Evolutionary conservation across 805 yeast genomes (phyloP).

Genomic region (Cephaloascus fragrans): DNA sequence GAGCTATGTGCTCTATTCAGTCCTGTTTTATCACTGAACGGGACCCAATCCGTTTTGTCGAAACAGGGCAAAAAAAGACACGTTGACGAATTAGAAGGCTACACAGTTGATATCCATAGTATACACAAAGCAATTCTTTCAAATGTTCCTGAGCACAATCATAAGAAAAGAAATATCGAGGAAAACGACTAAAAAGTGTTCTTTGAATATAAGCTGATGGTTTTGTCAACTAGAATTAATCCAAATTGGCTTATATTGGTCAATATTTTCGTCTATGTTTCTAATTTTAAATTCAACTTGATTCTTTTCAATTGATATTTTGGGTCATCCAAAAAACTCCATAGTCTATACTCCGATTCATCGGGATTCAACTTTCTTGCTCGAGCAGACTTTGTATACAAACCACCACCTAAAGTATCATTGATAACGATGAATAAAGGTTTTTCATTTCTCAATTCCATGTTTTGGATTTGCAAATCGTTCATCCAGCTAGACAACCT

Average conservation of each 20-base stretch:
- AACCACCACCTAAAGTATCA: constrained; percentile 7
- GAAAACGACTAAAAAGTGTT: constrained; percentile 3
- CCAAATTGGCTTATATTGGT: neutral
- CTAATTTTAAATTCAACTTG: neutral
- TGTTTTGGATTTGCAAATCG: constrained; percentile 7
- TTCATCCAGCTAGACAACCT: constrained; percentile 9
- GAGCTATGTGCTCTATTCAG: constrained; percentile 7
- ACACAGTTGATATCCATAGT: neutral
- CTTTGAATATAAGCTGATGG: constrained; percentile 6
- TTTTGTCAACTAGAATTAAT: neutral
- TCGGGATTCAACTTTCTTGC: neutral
- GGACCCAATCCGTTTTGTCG: constrained; percentile 7
- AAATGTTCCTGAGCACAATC: constrained; percentile 6
- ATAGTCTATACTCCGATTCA: neutral
- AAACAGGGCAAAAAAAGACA: constrained; percentile 9
- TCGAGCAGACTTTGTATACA: constrained; percentile 5
- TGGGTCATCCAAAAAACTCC: neutral
- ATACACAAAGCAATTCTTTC: constrained; percentile 5
- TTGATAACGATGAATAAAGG: constrained; percentile 7
- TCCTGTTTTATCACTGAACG: constrained; percentile 8
- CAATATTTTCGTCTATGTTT: neutral
- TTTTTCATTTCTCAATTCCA: constrained; percentile 3
- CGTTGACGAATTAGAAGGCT: constrained; percentile 5
- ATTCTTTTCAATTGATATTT: neutral
- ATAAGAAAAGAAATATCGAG: neutral